Conservation (phyloP, 179 eudicot species). For the Beta macrorhiza region DNA sequence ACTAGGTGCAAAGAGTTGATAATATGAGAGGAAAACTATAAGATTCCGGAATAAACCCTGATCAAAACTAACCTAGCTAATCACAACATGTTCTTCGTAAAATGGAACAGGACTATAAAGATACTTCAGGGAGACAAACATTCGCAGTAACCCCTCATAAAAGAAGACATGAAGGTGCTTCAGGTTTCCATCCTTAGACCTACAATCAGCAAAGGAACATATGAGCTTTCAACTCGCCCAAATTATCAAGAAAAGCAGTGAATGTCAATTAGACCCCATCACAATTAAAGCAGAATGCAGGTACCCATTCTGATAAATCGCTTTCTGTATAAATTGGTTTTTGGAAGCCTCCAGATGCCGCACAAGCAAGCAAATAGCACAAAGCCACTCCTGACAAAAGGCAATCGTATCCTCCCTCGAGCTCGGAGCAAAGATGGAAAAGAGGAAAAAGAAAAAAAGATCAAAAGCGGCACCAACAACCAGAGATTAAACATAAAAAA, state of each 20-base stretch:
- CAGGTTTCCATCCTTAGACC: slow-evolving; percentile 22
- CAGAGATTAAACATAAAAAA: slow-evolving; percentile 10
- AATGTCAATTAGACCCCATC: slow-evolving; percentile 18
- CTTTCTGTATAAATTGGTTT: slow-evolving; percentile 8
- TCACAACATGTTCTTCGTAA: neutral
- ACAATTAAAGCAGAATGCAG: slow-evolving; percentile 14
- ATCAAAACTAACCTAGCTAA: neutral
- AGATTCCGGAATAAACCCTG: neutral
- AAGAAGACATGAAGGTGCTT: slow-evolving; percentile 17
- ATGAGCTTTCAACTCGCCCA: slow-evolving; percentile 20
- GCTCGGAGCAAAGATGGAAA: slow-evolving; percentile 14
- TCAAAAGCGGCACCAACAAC: slow-evolving; percentile 23
- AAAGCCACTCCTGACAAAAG: slow-evolving; percentile 16
- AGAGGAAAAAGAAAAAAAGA: slow-evolving; percentile 17
- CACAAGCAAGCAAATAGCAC: slow-evolving; percentile 3
- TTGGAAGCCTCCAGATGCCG: slow-evolving; percentile 22
- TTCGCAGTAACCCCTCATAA: slow-evolving; percentile 7
- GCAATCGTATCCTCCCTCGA: slow-evolving; percentile 15
- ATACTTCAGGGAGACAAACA: slow-evolving; percentile 13
- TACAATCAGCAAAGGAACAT: slow-evolving; percentile 27
- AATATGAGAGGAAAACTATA: neutral
- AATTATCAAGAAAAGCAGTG: neutral
- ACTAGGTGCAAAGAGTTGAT: neutral
- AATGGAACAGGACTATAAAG: neutral
- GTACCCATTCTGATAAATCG: slow-evolving; percentile 11